Evolutionary conservation across 768 basidiomycete species (phyloP).

Genomic region (Megacollybia marginata): DNA sequence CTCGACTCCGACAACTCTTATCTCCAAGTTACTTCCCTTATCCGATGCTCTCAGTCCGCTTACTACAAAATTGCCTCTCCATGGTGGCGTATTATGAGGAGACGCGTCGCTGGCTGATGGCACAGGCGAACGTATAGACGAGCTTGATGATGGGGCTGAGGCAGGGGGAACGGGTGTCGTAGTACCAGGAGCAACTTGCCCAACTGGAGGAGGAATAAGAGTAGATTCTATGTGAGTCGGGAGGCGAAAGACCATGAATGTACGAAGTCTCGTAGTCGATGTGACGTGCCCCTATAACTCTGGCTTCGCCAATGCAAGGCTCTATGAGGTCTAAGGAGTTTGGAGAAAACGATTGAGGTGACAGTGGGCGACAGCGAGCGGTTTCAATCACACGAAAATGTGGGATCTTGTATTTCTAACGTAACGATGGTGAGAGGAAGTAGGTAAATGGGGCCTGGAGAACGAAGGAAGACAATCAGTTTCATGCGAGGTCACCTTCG

Average conservation of each 20-base stretch:
- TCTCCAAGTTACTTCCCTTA: conserved; percentile 40
- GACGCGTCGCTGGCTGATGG: conserved; percentile 1
- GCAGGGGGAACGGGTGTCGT: conserved; percentile 9
- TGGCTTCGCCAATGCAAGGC: no score
- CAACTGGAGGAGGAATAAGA: conserved; percentile 44
- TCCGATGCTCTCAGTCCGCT: conserved; percentile 41
- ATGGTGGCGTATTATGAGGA: conserved; percentile 32
- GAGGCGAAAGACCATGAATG: conserved; percentile 51
- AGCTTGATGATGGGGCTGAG: not conserved
- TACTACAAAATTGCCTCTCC: conserved; percentile 50
- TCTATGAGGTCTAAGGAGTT: no score
- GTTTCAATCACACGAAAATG: no score
- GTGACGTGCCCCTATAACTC: no score
- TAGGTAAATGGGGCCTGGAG: no score
- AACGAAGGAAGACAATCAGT: no score
- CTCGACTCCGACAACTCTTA: conserved; percentile 58
- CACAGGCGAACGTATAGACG: not conserved
- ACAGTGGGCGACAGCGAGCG: no score
- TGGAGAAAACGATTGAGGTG: no score
- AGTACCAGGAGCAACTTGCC: conserved; percentile 13
- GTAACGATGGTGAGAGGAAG: no score
- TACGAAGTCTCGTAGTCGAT: no score
- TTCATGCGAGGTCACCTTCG: no score
- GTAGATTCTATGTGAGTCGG: conserved; percentile 54
- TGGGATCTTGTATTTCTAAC: no score